Evolutionary conservation across 202 grass and related monocot species (phyloP).

Genomic region (Dendrocalamus latiflorus): DNA sequence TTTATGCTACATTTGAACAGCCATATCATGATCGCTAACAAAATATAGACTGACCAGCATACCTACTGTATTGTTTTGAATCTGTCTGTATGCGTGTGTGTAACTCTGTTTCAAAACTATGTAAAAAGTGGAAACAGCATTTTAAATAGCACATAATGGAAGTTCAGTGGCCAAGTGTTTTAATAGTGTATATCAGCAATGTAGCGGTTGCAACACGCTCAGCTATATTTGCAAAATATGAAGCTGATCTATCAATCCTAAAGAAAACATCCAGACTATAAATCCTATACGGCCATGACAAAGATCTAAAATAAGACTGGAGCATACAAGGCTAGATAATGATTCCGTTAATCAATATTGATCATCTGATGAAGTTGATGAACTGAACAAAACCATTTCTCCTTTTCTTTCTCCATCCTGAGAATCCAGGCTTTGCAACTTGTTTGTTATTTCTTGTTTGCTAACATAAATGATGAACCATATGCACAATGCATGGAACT

Average conservation of each 20-base stretch:
- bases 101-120: background rate
- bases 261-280: background rate
- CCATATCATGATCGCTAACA: background rate
- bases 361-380: background rate
- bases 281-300: background rate
- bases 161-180: background rate
- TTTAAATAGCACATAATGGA: background rate
- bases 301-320: background rate
- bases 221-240: background rate
- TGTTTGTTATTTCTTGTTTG: background rate
- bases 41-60: background rate
- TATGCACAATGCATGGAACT: background rate
- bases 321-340: background rate
- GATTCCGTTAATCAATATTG: background rate
- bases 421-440: background rate
- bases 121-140: background rate
- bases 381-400: background rate
- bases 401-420: background rate
- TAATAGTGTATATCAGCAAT: background rate
- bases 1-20: background rate
- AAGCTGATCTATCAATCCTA: background rate
- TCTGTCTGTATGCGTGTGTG: background rate
- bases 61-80: background rate
- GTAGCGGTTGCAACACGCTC: background rate
- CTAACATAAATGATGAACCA: background rate